A percentile compares a stretch with the other conserved stretches of the same genome.
Evolutionary conservation across 176 grass and related monocot species (phyloP).

Genomic region (Avena sativa): DNA sequence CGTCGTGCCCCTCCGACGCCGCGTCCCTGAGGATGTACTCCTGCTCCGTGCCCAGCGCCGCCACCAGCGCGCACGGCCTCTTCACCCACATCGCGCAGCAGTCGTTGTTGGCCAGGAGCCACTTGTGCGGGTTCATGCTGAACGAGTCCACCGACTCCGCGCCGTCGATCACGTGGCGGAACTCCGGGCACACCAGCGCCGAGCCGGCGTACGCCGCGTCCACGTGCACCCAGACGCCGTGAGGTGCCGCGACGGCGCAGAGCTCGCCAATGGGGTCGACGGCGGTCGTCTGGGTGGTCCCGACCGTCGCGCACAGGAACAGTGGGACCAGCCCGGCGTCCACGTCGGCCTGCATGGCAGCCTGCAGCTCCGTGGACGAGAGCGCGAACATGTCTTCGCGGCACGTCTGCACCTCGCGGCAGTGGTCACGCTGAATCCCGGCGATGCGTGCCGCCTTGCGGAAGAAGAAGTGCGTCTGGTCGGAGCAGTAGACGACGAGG

Average conservation of each 20-base stretch:
- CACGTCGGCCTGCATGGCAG: conserved; percentile 52
- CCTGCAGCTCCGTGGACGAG: conserved; percentile 18
- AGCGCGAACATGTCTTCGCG: conserved; percentile 44
- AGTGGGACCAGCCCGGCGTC: conserved; percentile 52
- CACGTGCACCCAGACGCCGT: conserved; percentile 59
- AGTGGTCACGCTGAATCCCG: conserved; percentile 52
- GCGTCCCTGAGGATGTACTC: conserved; percentile 67
- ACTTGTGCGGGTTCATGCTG: conserved; percentile 73
- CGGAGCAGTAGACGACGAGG: conserved; percentile 69
- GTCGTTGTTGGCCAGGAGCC: conserved; percentile 76
- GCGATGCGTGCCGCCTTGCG: conserved; percentile 56
- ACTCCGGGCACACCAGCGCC: conserved; percentile 64
- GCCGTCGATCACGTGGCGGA: conserved; percentile 42
- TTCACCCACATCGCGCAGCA: conserved; percentile 75
- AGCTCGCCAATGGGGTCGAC: conserved; percentile 51
- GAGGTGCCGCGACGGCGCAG: conserved; percentile 25
- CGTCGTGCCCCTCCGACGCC: conserved; percentile 41
- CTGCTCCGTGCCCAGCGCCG: conserved; percentile 63
- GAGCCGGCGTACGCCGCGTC: conserved; percentile 63
- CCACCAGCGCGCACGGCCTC: conserved; percentile 38
- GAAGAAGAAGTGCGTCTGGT: conserved; percentile 69
- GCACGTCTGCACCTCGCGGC: conserved; percentile 53
- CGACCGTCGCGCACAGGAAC: conserved; percentile 64
- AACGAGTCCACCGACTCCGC: conserved; percentile 57
- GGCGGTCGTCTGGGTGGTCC: conserved; percentile 57